Conservation (phyloP, 345 rosid species). For the Sonneratia alba region DNA sequence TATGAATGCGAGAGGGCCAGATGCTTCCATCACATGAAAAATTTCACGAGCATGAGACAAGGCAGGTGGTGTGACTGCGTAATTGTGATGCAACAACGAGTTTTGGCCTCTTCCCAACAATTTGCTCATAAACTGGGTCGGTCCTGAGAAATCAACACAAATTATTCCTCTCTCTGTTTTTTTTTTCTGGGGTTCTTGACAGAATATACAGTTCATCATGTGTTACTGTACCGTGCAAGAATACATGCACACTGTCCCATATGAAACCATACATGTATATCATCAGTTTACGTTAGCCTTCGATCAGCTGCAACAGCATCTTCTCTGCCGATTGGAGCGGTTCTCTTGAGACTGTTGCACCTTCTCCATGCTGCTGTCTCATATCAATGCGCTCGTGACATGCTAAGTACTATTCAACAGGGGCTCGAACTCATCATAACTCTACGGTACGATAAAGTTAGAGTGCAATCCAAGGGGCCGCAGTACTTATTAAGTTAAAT, state of each 20-base stretch:
- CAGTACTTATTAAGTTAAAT: neutral
- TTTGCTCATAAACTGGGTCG: slow-evolving; percentile 3
- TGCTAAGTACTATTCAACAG: neutral
- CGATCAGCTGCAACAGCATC: neutral
- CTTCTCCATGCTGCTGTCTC: no score
- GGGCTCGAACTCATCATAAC: neutral
- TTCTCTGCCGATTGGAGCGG: neutral
- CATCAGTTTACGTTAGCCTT: neutral
- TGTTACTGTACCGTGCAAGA: neutral
- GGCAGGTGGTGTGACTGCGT: neutral
- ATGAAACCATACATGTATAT: neutral
- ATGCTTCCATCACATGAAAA: neutral
- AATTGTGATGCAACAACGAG: neutral
- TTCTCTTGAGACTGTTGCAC: no score
- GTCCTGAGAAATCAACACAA: neutral
- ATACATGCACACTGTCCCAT: neutral
- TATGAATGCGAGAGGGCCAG: neutral
- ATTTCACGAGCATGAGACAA: neutral
- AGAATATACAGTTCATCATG: neutral
- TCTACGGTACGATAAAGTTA: no score
- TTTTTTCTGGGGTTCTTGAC: neutral
- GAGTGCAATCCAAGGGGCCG: no score
- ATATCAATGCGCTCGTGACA: no score
- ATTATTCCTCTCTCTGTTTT: neutral
- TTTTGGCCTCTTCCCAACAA: slow-evolving; percentile 1